Percentiles rank a stretch among this genome's conserved stretches.
phyloP scores from a whole-genome alignment of 257 asterid genomes.

The Paraleonurus japonicus region DNA sequence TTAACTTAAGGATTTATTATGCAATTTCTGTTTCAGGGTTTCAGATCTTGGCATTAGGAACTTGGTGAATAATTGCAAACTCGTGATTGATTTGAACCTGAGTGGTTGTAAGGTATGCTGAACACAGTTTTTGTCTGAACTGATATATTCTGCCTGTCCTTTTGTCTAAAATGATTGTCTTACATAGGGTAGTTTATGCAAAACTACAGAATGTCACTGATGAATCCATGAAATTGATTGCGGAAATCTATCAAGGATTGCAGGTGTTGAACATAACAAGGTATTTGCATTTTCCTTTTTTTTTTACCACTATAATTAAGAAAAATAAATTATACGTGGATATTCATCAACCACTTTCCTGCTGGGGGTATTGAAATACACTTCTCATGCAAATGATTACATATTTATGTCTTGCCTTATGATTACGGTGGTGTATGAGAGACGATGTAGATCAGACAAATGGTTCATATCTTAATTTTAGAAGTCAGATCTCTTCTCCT shows the following conservation, averaged over 20 bases:
- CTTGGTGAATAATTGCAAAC: constrained; percentile 74
- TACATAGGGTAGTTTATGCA: constrained; percentile 29
- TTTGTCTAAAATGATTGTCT: constrained; percentile 29
- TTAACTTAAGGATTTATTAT: constrained; percentile 2
- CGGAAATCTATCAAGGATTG: constrained; percentile 62
- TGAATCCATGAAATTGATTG: constrained; percentile 58
- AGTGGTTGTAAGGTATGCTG: constrained; percentile 88
- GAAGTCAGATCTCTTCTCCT: constrained; percentile 8
- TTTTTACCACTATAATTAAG: neutral
- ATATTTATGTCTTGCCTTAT: neutral
- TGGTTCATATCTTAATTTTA: neutral
- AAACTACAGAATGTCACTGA: constrained; percentile 74
- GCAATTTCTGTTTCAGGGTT: constrained; percentile 52
- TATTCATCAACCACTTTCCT: too few species aligned
- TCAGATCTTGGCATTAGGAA: constrained; percentile 69
- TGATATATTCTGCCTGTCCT: neutral
- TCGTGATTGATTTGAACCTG: constrained; percentile 68
- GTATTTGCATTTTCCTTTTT: constrained; percentile 33
- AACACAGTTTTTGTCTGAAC: constrained; percentile 7
- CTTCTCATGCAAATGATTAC: neutral
- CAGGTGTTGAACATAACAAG: constrained; percentile 77
- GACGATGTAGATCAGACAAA: neutral
- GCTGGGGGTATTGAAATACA: neutral
- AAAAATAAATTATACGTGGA: neutral
- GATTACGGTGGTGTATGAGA: neutral